phyloP scores from a whole-genome alignment of 164 flowering plant species.

The Taxillus chinensis region DNA sequence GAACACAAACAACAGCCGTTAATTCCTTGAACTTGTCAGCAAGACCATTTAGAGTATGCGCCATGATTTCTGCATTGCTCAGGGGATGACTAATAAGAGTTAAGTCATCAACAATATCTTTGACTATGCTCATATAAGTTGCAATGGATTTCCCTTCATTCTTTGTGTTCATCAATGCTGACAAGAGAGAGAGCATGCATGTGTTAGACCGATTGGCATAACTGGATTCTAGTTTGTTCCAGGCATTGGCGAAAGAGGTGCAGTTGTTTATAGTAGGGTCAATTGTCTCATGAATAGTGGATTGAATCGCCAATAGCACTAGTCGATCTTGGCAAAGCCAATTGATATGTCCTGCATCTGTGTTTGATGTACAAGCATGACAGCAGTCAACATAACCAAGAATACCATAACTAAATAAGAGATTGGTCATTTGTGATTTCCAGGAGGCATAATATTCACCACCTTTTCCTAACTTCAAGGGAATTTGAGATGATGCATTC shows the following conservation, averaged over 20 bases:
- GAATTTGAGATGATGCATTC: too few relatives aligned
- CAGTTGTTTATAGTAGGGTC: background rate
- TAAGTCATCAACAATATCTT: background rate
- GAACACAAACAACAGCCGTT: conserved; percentile 5
- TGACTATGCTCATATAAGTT: background rate
- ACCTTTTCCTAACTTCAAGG: too few relatives aligned
- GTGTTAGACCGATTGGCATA: background rate
- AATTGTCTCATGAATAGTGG: background rate
- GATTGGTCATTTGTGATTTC: too few relatives aligned
- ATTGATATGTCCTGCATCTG: too few relatives aligned
- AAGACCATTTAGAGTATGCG: background rate
- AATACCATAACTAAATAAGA: too few relatives aligned
- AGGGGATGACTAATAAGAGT: background rate
- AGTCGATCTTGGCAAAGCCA: background rate
- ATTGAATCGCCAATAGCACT: background rate
- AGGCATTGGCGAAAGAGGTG: background rate
- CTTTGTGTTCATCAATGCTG: background rate
- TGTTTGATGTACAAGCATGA: too few relatives aligned
- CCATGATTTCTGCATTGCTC: background rate
- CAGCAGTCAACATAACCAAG: too few relatives aligned
- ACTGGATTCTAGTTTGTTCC: background rate
- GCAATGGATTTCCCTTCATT: background rate
- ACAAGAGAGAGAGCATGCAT: background rate
- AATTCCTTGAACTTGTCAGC: conserved; percentile 5
- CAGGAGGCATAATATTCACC: too few relatives aligned